Conservation (phyloP, 345 rosid species). For the Dimocarpus longan region DNA sequence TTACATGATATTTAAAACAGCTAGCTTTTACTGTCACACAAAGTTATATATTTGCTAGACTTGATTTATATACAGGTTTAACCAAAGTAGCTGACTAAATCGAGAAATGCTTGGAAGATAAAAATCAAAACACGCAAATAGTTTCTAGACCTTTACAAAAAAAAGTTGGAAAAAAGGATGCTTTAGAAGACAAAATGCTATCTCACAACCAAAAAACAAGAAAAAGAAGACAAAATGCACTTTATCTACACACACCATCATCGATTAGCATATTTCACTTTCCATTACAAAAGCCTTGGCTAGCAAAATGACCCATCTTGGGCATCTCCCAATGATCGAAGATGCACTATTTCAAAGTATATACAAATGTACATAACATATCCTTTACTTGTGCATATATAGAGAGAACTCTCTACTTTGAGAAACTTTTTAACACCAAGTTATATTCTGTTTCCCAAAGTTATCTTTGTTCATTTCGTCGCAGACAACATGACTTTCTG, state of each 20-base stretch:
- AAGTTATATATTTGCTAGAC: no score
- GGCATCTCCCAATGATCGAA: neutral
- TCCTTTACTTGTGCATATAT: slow-evolving; percentile 5
- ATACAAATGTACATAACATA: neutral
- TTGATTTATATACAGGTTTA: neutral
- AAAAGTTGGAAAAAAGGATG: no score
- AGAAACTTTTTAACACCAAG: neutral
- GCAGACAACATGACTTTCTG: slow-evolving; percentile 18
- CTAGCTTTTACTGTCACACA: no score
- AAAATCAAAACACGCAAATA: neutral
- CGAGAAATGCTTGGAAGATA: neutral
- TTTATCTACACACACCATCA: slow-evolving; percentile 6
- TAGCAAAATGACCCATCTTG: neutral
- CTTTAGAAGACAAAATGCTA: slow-evolving; percentile 8
- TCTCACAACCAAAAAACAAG: no score
- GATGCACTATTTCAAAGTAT: neutral
- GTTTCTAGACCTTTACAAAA: neutral
- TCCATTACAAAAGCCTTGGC: neutral
- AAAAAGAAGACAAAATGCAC: slow-evolving; percentile 16
- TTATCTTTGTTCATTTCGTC: slow-evolving; percentile 23
- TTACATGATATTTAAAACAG: no score
- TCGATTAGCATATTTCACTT: neutral
- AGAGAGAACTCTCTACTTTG: neutral
- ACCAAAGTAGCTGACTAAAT: no score
- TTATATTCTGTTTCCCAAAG: neutral